Base-by-base conservation (phyloP, 2,329 filamentous ascomycete genomes). In the Pezizomycotina sp. region DNA sequence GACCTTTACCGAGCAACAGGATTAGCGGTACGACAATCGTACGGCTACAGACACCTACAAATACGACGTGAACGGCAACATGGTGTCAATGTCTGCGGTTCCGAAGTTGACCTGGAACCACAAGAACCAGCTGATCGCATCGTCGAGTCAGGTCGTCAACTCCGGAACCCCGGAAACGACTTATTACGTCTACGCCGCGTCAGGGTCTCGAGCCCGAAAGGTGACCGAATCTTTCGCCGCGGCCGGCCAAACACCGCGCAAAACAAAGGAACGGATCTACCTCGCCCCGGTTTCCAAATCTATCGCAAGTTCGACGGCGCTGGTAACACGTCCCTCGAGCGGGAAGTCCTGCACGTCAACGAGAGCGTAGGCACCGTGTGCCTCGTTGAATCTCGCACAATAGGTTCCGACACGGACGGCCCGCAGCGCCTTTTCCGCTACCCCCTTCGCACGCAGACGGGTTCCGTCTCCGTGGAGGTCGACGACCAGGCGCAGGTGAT, bases 401-500 rank as follows among this genome's bases (percentile, higher is more conserved):
- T n/a, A n/a, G n/a, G n/a, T n/a, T n/a, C n/a, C n/a, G n/a, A n/a
- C n/a, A n/a, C n/a, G n/a, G n/a, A n/a, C n/a, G n/a, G 7, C 7
- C 5, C 7, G 10, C 27, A 5, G 9, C 27, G 18, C 6, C 15
- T 29, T 3, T 21, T 34, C 12, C 23, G 36, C 4, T 38, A 38
- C 22, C 36, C 33, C 19, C 13, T 28, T 7, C 27, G 21, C 3
- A 27, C 31, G 12, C 27, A 27, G 9, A 12, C 16, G 18, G 20
- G 29, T n/a, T 32, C 28, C 29, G 16, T 19, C 9, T 31, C 28
- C 2, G 21, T 47, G 2, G 49, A 48, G 31, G 21, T 40, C 5
- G 53, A 54, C 32, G 40, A 50, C 5, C 10, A 48, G 1, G 50
- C 21, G 10, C 28, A 47, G 4, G 19, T 56, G 12, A 29, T 56